Conservation (phyloP, 768 basidiomycete species). For the Rhizopogon rudus region DNA sequence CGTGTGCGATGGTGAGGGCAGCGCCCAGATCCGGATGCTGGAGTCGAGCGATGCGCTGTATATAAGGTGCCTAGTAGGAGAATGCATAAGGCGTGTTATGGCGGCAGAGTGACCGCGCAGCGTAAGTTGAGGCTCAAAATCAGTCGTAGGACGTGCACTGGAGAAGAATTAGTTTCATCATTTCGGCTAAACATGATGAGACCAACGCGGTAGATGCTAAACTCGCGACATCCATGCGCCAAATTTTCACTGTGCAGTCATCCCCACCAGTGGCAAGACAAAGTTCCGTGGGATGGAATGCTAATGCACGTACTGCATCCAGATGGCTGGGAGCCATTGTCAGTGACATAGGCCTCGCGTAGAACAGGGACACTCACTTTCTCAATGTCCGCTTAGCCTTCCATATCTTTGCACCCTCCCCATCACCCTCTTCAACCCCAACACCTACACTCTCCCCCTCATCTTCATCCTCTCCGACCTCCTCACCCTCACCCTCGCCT, state of each 20-base stretch:
- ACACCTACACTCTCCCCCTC: slow-evolving; percentile 51
- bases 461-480: slow-evolving; percentile 65
- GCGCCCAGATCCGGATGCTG: slow-evolving; percentile 86
- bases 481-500: slow-evolving; percentile 58
- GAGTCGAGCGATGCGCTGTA: slow-evolving; percentile 94
- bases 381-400: slow-evolving; percentile 80
- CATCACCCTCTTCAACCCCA: slow-evolving; percentile 57
- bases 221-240: slow-evolving; percentile 79
- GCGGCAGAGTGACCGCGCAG: slow-evolving; percentile 90
- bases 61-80: slow-evolving; percentile 68
- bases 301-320: slow-evolving; percentile 85
- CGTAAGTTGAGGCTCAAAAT: slow-evolving; percentile 90
- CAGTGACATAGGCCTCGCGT: slow-evolving; percentile 5
- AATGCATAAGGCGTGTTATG: slow-evolving; percentile 81
- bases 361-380: slow-evolving; percentile 55
- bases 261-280: slow-evolving; percentile 92
- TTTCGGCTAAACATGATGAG: slow-evolving; percentile 6
- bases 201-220: slow-evolving; percentile 77
- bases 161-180: slow-evolving; percentile 8
- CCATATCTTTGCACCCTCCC: slow-evolving; percentile 75
- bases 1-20: slow-evolving; percentile 72
- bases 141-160: slow-evolving; percentile 70
- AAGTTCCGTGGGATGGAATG: slow-evolving; percentile 83
- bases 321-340: slow-evolving; percentile 59
- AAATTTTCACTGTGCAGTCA: slow-evolving; percentile 93